phyloP scores from a whole-genome alignment of 139 green algal species.

The Chlorella sp. region DNA sequence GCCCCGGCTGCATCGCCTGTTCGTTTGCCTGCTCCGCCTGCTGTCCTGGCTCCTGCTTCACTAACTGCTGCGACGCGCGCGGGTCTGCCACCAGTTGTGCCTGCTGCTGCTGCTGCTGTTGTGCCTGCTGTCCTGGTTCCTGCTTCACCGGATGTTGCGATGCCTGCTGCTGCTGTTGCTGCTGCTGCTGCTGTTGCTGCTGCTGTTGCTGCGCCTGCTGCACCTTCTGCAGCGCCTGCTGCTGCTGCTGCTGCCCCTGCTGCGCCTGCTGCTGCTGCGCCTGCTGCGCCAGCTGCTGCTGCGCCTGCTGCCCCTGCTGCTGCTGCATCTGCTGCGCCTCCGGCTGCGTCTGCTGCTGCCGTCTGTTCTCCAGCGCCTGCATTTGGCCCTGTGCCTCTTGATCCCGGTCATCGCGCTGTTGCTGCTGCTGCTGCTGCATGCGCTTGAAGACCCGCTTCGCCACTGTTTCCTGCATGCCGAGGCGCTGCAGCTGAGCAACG shows the following conservation, averaged over 20 bases:
- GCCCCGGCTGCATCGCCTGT: background rate
- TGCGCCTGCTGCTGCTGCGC: too few relatives aligned
- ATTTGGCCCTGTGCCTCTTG: background rate
- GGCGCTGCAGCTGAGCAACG: background rate
- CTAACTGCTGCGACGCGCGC: too few relatives aligned
- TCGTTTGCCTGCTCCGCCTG: background rate
- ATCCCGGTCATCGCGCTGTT: background rate
- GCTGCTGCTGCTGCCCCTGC: too few relatives aligned
- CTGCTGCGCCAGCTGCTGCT: too few relatives aligned
- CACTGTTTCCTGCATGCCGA: background rate
- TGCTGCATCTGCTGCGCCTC: background rate
- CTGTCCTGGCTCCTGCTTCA: background rate
- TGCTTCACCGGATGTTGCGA: too few relatives aligned
- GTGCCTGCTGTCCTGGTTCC: too few relatives aligned
- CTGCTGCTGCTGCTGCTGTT: too few relatives aligned
- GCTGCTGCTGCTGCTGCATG: background rate
- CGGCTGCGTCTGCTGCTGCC: background rate
- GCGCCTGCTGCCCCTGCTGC: background rate
- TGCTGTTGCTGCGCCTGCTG: too few relatives aligned
- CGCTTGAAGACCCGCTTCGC: background rate
- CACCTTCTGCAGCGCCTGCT: too few relatives aligned
- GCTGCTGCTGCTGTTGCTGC: too few relatives aligned
- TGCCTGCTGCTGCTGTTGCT: too few relatives aligned
- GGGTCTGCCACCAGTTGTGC: too few relatives aligned
- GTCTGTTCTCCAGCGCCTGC: background rate